Evolutionary conservation across 768 basidiomycete genomes (phyloP).

Genomic region (Rhodosporidiobolus sp.): DNA sequence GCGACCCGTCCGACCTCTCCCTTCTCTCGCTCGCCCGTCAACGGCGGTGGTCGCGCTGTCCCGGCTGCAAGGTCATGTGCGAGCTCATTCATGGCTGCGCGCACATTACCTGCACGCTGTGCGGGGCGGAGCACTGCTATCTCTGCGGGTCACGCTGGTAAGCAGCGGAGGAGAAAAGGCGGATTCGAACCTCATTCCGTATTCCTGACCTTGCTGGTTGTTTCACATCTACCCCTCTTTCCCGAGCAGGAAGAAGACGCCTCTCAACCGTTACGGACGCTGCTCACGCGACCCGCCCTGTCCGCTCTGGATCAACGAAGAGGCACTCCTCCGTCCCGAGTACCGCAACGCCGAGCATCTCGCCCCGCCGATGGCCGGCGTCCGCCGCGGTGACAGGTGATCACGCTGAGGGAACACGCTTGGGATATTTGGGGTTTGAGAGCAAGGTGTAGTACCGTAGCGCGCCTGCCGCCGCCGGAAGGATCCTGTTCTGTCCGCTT

Average conservation of each 20-base stretch:
- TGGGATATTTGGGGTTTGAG: too few species aligned
- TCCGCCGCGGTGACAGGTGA: too few species aligned
- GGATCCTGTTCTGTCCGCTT: too few species aligned
- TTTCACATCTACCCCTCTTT: neutral
- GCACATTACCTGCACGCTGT: conserved; percentile 6
- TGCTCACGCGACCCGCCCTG: neutral
- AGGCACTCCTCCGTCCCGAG: neutral
- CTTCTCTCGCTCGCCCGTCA: conserved; percentile 2
- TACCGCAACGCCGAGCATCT: neutral
- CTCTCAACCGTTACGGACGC: neutral
- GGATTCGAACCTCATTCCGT: too few species aligned
- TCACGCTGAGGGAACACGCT: too few species aligned
- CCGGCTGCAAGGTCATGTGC: conserved; percentile 12
- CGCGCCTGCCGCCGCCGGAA: too few species aligned
- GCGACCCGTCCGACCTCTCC: conserved; percentile 10
- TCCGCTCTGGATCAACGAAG: neutral
- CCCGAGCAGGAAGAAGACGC: neutral
- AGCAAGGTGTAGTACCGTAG: too few species aligned
- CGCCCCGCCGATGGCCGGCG: too few species aligned
- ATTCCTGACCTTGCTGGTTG: too few species aligned
- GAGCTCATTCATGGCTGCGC: conserved; percentile 3
- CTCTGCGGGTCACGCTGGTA: conserved; percentile 1
- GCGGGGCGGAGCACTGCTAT: conserved; percentile 10
- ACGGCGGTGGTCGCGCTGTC: neutral
- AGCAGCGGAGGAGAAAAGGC: too few species aligned